Conservation (phyloP, 1,139 yeast genomes). For the Saccharomycopsis crataegensis region DNA sequence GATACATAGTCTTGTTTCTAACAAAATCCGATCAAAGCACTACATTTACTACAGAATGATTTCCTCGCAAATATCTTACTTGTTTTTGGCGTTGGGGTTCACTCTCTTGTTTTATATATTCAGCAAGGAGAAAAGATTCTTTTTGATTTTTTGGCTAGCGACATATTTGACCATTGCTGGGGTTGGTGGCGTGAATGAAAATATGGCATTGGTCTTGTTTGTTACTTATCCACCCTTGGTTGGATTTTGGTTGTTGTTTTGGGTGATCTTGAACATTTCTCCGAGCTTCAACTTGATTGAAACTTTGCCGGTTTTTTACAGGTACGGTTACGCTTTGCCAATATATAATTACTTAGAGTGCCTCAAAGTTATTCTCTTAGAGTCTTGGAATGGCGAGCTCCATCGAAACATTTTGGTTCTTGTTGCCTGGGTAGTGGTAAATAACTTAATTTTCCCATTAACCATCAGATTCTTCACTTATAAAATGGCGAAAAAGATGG, state of each 20-base stretch:
- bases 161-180: slow-evolving; percentile 41
- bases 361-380: slow-evolving; percentile 38
- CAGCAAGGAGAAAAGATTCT: slow-evolving; percentile 29
- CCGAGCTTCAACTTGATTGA: slow-evolving; percentile 43
- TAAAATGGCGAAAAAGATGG: slow-evolving; percentile 17
- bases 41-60: slow-evolving; percentile 37
- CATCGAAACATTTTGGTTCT: slow-evolving; percentile 43
- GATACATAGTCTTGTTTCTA: slow-evolving; percentile 36
- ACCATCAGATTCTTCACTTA: slow-evolving; percentile 31
- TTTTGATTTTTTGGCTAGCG: slow-evolving; percentile 42
- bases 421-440: slow-evolving; percentile 39
- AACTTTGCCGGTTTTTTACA: slow-evolving; percentile 38
- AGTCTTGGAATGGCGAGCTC: slow-evolving; percentile 39
- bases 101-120: slow-evolving; percentile 39
- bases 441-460: slow-evolving; percentile 36
- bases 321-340: slow-evolving; percentile 49
- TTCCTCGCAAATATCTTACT: slow-evolving; percentile 37
- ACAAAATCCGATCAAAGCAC: slow-evolving; percentile 31
- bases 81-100: slow-evolving; percentile 38
- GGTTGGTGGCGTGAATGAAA: slow-evolving; percentile 45
- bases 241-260: slow-evolving; percentile 42
- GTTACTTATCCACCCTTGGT: slow-evolving; percentile 36
- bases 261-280: slow-evolving; percentile 39
- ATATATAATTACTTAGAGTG: slow-evolving; percentile 41
- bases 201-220: slow-evolving; percentile 33